Evolutionary conservation across 176 grass and related monocot species (phyloP).

Genomic region (Thalia dealbata): DNA sequence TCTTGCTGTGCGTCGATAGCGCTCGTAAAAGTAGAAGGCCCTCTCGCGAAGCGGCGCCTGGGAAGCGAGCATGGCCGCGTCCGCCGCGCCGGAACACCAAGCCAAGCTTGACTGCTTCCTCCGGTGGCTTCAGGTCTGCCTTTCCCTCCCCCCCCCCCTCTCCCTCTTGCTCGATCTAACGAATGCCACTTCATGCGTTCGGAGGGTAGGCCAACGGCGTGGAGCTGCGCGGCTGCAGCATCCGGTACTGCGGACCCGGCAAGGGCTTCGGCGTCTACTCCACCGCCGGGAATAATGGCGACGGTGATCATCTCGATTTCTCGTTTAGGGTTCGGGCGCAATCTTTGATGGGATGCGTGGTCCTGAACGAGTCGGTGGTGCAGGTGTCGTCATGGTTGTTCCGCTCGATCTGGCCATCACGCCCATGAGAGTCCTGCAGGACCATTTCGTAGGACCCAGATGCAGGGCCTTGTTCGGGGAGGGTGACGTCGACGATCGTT

Average conservation of each 20-base stretch:
- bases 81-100: constrained; percentile 15
- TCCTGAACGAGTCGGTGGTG: background rate
- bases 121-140: constrained; percentile 70
- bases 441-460: constrained; percentile 47
- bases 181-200: background rate
- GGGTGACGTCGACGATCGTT: constrained; percentile 58
- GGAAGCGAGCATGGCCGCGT: constrained; percentile 27
- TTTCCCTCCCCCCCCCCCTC: background rate
- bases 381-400: constrained; percentile 73
- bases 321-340: background rate
- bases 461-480: constrained; percentile 66
- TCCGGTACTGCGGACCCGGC: constrained; percentile 35
- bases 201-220: constrained; percentile 52
- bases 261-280: constrained; percentile 60
- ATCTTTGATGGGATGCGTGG: background rate
- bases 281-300: constrained; percentile 32
- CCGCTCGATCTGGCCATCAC: constrained; percentile 83
- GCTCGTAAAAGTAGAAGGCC: background rate
- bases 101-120: constrained; percentile 67
- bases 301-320: constrained; percentile 15
- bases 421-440: constrained; percentile 86
- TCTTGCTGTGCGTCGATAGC: too few species aligned
- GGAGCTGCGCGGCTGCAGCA: constrained; percentile 57
- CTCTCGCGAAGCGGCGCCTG: constrained; percentile 21
- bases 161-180: constrained; percentile 3